These are phyloP conservation scores for Fusarium mangiferae DNA, from an alignment of 2,329 filamentous ascomycete genomes.

Conservation along the genomic window DNA sequence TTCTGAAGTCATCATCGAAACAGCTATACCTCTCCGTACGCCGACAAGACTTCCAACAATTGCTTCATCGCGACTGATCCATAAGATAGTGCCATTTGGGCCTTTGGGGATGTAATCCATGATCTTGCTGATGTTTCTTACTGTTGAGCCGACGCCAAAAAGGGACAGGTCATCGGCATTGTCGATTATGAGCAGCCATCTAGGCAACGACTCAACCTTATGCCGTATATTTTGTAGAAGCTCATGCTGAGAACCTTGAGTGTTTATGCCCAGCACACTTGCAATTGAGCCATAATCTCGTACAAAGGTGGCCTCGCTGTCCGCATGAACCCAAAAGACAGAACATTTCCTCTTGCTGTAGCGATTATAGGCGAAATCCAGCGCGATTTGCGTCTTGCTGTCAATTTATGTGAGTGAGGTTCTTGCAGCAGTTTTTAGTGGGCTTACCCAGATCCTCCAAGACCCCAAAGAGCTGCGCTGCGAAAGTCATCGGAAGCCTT, in stretches of 20 bases:
- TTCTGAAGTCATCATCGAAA: conserved; percentile 35
- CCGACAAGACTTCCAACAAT: conserved; percentile 44
- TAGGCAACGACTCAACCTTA: conserved; percentile 21
- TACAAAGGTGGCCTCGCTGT: conserved; percentile 46
- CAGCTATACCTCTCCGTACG: conserved; percentile 30
- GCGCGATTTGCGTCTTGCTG: conserved; percentile 53
- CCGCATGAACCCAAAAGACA: conserved; percentile 53
- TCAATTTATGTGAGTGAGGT: not conserved
- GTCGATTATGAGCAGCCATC: conserved; percentile 49
- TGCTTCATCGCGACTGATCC: conserved; percentile 47
- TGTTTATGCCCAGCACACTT: conserved; percentile 34
- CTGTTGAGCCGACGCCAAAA: conserved; percentile 36
- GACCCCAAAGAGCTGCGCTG: conserved; percentile 26
- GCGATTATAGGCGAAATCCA: conserved; percentile 48
- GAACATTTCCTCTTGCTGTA: conserved; percentile 38
- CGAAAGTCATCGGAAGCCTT: not conserved
- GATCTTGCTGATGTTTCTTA: not conserved
- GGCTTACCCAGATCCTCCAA: conserved; percentile 27
- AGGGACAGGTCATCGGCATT: conserved; percentile 48
- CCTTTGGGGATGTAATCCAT: conserved; percentile 41
- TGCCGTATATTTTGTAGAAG: conserved; percentile 31
- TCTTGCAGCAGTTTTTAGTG: not conserved
- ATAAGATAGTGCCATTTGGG: conserved; percentile 43
- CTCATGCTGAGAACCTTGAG: conserved; percentile 31
- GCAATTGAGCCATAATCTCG: conserved; percentile 48